These are phyloP conservation scores for Fusarium albidum DNA, from an alignment of 2,329 filamentous ascomycete genomes.

Conservation along the genomic window DNA sequence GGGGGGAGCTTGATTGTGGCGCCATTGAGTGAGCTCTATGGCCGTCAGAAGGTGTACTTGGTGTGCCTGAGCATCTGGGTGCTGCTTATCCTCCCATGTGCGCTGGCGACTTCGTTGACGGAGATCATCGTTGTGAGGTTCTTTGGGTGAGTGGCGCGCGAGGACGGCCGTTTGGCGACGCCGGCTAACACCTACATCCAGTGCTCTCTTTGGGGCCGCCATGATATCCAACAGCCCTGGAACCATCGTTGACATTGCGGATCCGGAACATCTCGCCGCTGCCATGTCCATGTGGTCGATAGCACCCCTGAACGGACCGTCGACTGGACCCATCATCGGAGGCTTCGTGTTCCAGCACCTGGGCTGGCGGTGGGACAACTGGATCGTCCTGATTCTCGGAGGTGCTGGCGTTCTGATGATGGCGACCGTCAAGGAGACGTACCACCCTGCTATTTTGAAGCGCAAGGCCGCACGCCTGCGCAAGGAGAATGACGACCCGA, in stretches of 20 bases:
- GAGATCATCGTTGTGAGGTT: slow-evolving; percentile 78
- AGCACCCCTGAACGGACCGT: slow-evolving; percentile 81
- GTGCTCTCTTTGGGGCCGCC: slow-evolving; percentile 68
- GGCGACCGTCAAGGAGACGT: slow-evolving; percentile 74
- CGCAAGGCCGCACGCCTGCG: slow-evolving; percentile 69
- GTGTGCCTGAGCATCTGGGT: slow-evolving; percentile 70
- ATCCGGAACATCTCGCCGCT: slow-evolving; percentile 80
- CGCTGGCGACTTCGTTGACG: slow-evolving; percentile 71
- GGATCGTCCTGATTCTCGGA: slow-evolving; percentile 78
- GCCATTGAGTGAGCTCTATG: slow-evolving; percentile 76
- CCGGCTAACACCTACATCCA: slow-evolving; percentile 12
- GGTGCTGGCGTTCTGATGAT: slow-evolving; percentile 69
- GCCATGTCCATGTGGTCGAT: slow-evolving; percentile 85
- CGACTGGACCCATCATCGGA: slow-evolving; percentile 63
- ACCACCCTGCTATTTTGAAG: slow-evolving; percentile 75
- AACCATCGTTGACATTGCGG: slow-evolving; percentile 83
- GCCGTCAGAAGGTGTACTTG: slow-evolving; percentile 74
- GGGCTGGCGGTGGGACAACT: slow-evolving; percentile 90
- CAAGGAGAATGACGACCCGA: slow-evolving; percentile 73
- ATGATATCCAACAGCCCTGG: slow-evolving; percentile 87
- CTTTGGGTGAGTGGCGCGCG: slow-evolving; percentile 62
- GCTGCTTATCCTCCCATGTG: slow-evolving; percentile 76
- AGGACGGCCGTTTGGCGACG: background rate
- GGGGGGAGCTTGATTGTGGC: slow-evolving; percentile 76
- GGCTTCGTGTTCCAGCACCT: slow-evolving; percentile 76